Evolutionary conservation across 176 grass and related monocot genomes (phyloP).

Genomic region (Calamus simplicifolius): DNA sequence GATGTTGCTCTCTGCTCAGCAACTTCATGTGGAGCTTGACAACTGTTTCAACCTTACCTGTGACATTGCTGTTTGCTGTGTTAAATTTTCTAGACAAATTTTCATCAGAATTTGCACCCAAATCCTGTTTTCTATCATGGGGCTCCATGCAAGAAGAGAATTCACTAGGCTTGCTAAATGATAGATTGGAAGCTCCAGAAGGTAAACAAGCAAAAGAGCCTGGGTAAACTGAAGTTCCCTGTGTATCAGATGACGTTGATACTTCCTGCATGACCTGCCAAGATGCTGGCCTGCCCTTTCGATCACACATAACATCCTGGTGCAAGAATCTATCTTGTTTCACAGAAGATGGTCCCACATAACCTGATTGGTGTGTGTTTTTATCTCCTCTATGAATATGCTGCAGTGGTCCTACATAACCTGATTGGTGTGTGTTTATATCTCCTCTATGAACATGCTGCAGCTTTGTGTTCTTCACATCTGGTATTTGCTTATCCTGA

Average conservation of each 20-base stretch:
- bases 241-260: neutral
- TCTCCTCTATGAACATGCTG: neutral
- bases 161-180: neutral
- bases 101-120: neutral
- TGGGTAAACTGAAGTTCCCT: neutral
- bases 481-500: neutral
- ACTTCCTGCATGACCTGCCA: neutral
- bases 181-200: neutral
- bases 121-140: neutral
- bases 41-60: neutral
- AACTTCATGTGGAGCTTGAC: constrained; percentile 8
- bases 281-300: neutral
- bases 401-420: neutral
- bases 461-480: neutral
- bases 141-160: neutral
- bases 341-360: too few relatives aligned
- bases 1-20: neutral
- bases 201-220: neutral
- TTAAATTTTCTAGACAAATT: neutral
- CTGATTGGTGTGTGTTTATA: too few relatives aligned
- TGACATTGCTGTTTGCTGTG: constrained; percentile 6
- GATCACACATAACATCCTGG: too few relatives aligned
- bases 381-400: neutral
- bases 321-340: too few relatives aligned
- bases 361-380: neutral